Base-by-base conservation (phyloP, 2,329 filamentous ascomycete species). In the Peltaster fructicola region DNA sequence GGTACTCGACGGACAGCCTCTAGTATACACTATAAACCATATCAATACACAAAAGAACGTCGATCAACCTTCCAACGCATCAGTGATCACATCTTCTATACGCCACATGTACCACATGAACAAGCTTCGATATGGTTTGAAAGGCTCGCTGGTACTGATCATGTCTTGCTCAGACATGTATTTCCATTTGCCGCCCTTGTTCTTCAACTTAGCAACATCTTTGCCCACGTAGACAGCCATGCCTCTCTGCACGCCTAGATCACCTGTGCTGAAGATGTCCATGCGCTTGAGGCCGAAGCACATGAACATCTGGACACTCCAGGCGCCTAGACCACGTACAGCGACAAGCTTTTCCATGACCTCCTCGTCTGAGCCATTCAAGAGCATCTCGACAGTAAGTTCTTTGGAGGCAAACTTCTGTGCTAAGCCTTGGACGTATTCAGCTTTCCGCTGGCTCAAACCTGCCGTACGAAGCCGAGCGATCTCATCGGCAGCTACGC, bases 61-160 rank as follows among this genome's bases (percentile, higher is more conserved):
- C n/a, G n/a, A n/a, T n/a, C n/a, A n/a, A n/a, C n/a, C n/a, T n/a
- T n/a, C n/a, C n/a, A n/a, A n/a, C n/a, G n/a, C n/a, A n/a, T n/a
- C n/a, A n/a, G n/a, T n/a, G n/a, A n/a, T n/a, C n/a, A n/a, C n/a
- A n/a, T n/a, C n/a, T n/a, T n/a, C n/a, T n/a, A n/a, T n/a, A n/a
- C 75, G 62, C 84, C 85, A 93, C 78, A 92, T 91, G 48, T 91
- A 91, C 84, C 84, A 93, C 84, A 93, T 93, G 44, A 92, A 92
- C 20, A 93, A 48, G 40, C 75, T 88, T 44, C 70, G 61, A 52
- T 91, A 95, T 3, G 85, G 88, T 30, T 65, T 64, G 50, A 91
- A 98, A 44, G 62, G 69, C 29, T 73, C 76, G 8, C 80, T 73
- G 35, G 80, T 62, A 36, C 82, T 77, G 32, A 75, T 48, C 88